Evolutionary conservation across 805 yeast genomes (phyloP), one percentile per base, ranked within the genome.

Genomic region (Metschnikowia koreensis): DNA sequence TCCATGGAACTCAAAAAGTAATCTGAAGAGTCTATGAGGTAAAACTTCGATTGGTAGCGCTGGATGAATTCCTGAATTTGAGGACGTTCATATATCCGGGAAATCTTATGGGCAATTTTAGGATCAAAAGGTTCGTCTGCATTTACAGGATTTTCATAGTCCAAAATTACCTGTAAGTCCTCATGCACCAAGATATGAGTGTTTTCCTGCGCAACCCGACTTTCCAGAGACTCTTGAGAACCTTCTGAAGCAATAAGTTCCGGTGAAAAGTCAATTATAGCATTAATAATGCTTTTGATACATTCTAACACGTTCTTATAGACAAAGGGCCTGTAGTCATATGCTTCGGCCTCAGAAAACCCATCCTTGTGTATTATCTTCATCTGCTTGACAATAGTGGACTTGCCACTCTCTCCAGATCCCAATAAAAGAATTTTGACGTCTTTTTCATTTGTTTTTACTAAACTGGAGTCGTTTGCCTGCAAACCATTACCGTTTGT

Each of bases 331-430:
- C 83, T 83, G 68, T 87, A 88, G 58, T 87, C 89, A 49, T 75
- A 71, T 28, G 86, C 68, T 65, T 91, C 97, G 44, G 86, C 84
- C 66, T 83, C 72, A 47, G 84, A 68, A 63, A 83, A 87, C 8
- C 92, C 92, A 58, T 82, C 76, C 63, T 85, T 87, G 63, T 87
- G 89, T 46, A 86, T 72, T 52, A 86, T 86, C 64, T 86, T 87
- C 83, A 88, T 88, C 66, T 87, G 96, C 66, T 87, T 88, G 48
- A 88, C 81, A 48, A 87, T 83, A 15, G 96, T 87, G 7, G 91
- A 84, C 63, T 87, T 88, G 5, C 96, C 96, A 55, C 85, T 77
- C 63, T 87, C 96, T 13, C 98, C 99, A 0, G 97, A 87, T 6
- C 99, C 94, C 45, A 87, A 69, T 34, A 92, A 74, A 37, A 92